Percentiles rank a stretch among this genome's conserved stretches.
phyloP scores from a whole-genome alignment of 768 basidiomycete genomes.

The Panaeolus papilionaceus region DNA sequence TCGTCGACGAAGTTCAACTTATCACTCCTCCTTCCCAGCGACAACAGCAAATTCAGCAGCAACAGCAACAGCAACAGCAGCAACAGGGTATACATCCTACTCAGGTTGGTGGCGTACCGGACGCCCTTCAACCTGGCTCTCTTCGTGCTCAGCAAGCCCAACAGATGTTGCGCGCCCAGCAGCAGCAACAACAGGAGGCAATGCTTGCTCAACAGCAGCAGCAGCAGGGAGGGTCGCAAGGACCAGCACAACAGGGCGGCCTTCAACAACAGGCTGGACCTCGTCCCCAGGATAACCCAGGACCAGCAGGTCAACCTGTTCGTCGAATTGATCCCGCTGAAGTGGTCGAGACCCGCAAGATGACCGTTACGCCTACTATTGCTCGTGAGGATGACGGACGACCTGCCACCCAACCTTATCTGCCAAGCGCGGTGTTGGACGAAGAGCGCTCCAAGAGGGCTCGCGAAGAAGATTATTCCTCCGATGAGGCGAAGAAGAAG shows the following conservation, averaged over 20 bases:
- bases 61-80: conserved; percentile 29
- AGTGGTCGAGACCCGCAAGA: conserved; percentile 73
- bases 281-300: conserved; percentile 48
- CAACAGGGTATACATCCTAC: conserved; percentile 22
- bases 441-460: conserved; percentile 53
- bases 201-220: conserved; percentile 34
- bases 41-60: conserved; percentile 35
- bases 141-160: conserved; percentile 39
- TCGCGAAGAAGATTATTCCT: conserved; percentile 48
- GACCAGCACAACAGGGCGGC: conserved; percentile 32
- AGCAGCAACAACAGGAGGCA: conserved; percentile 36
- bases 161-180: conserved; percentile 33
- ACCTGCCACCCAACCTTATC: conserved; percentile 35
- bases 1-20: conserved; percentile 50
- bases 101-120: conserved; percentile 36
- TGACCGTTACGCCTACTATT: conserved; percentile 81
- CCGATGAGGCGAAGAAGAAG: conserved; percentile 45
- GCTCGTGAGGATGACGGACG: conserved; percentile 58
- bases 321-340: conserved; percentile 67
- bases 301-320: conserved; percentile 25
- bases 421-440: conserved; percentile 38
- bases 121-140: conserved; percentile 41
- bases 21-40: conserved; percentile 12
- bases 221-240: conserved; percentile 30
- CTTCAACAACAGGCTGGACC: conserved; percentile 41